These are phyloP conservation scores for Plasmopara muralis DNA, from an alignment of 352 stramenopile species.

Conservation along the genomic window DNA sequence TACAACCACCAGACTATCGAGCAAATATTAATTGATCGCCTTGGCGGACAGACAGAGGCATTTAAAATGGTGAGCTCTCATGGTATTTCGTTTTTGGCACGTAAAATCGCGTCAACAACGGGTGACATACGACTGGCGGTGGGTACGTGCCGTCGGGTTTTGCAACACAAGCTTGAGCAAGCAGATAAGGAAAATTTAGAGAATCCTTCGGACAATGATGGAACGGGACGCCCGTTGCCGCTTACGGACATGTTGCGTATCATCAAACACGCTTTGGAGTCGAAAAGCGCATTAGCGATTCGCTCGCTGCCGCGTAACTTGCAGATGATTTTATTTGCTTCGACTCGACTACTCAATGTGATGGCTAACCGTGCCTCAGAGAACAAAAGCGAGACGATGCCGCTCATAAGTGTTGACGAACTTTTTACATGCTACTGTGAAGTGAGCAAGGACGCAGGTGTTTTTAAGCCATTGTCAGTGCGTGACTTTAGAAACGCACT, in stretches of 20 bases:
- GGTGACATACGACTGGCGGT: constrained; percentile 72
- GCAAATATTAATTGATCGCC: constrained; percentile 60
- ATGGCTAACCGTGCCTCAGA: constrained; percentile 16
- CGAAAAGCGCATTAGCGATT: constrained; percentile 48
- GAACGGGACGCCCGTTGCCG: constrained; percentile 31
- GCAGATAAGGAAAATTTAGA: constrained; percentile 29
- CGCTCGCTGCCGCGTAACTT: constrained; percentile 66
- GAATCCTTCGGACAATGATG: constrained; percentile 18
- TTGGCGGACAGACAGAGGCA: constrained; percentile 40
- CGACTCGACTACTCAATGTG: constrained; percentile 37
- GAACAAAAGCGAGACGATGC: constrained; percentile 13
- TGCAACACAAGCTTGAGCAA: constrained; percentile 49
- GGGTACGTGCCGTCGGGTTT: constrained; percentile 62
- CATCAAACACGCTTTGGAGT: constrained; percentile 68
- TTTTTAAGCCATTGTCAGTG: constrained; percentile 51
- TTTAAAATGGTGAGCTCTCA: constrained; percentile 56
- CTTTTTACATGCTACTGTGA: constrained; percentile 68
- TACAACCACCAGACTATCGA: constrained; percentile 77
- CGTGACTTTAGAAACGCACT: constrained; percentile 65
- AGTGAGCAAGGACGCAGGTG: constrained; percentile 52
- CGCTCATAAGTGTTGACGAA: constrained; percentile 50
- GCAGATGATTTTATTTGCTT: constrained; percentile 78
- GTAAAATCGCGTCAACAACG: constrained; percentile 70
- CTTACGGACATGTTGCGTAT: constrained; percentile 68
- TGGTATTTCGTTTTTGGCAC: constrained; percentile 69